A percentile compares a stretch with the other conserved stretches of the same genome.
These are phyloP conservation scores for Aspergillus ustus DNA, from an alignment of 2,329 filamentous ascomycete genomes.

Conservation along the genomic window DNA sequence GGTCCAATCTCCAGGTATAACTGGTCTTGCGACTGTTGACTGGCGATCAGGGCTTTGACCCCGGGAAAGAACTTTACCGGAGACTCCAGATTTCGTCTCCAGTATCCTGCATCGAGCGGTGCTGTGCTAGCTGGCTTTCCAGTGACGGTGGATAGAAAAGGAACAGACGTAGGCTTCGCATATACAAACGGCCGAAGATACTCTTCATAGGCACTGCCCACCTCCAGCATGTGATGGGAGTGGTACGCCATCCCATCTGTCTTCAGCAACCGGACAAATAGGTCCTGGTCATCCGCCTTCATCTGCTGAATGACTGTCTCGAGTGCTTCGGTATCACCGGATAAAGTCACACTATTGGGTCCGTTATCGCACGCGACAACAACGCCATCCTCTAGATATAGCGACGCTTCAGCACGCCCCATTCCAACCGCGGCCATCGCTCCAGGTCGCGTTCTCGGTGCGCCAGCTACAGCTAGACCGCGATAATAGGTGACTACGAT, in stretches of 20 bases:
- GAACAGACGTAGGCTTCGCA: neutral
- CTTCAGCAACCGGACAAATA: constrained; percentile 6
- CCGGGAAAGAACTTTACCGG: constrained; percentile 10
- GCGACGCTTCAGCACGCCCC: neutral
- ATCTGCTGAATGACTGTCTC: neutral
- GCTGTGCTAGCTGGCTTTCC: constrained; percentile 11
- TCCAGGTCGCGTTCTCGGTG: constrained; percentile 29
- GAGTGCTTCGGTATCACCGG: constrained; percentile 2
- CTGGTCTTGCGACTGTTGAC: neutral
- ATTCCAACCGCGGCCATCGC: constrained; percentile 53
- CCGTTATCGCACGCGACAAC: constrained; percentile 12
- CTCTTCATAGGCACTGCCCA: neutral
- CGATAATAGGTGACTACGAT: constrained; percentile 52
- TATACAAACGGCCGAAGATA: neutral
- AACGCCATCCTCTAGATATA: neutral
- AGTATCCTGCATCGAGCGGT: neutral
- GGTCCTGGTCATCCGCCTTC: neutral
- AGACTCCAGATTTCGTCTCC: neutral
- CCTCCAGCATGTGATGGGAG: constrained; percentile 15
- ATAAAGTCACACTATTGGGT: constrained; percentile 9
- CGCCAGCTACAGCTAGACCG: constrained; percentile 35
- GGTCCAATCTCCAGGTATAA: constrained; percentile 19
- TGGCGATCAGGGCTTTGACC: neutral
- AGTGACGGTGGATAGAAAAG: constrained; percentile 1
- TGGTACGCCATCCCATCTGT: constrained; percentile 21